Conservation (phyloP, 106 monocot genomes). For the Gastrodia elata region DNA sequence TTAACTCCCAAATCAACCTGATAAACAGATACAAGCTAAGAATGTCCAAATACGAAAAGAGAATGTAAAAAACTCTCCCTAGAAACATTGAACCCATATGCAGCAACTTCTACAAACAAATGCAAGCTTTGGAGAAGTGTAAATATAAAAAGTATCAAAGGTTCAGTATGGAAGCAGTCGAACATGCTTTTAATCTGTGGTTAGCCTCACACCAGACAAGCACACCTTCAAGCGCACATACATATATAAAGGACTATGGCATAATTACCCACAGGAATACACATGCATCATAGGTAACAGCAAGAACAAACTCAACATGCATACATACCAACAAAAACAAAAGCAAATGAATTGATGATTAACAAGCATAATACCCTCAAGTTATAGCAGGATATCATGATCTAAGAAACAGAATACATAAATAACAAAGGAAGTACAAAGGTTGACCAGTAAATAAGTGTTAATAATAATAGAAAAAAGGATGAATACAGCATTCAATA, state of each 20-base stretch:
- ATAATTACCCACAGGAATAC: neutral
- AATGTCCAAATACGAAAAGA: neutral
- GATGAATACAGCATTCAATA: neutral
- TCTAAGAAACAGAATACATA: neutral
- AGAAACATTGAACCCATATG: neutral
- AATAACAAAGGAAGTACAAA: neutral
- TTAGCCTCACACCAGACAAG: neutral
- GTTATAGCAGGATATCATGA: neutral
- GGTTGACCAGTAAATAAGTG: neutral
- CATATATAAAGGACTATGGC: neutral
- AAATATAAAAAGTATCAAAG: neutral
- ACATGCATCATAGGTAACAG: neutral
- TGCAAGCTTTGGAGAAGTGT: neutral
- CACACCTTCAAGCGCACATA: neutral
- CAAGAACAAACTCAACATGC: neutral
- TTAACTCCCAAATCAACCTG: constrained; percentile 98
- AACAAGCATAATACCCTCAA: neutral
- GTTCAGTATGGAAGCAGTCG: neutral
- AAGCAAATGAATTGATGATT: neutral
- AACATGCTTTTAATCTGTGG: neutral
- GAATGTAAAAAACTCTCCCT: neutral
- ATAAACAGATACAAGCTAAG: constrained; percentile 1
- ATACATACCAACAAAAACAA: neutral
- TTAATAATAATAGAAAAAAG: neutral
- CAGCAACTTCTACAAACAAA: neutral